phyloP scores from a whole-genome alignment of 805 yeast species.

The Saccharomyces mikatae region DNA sequence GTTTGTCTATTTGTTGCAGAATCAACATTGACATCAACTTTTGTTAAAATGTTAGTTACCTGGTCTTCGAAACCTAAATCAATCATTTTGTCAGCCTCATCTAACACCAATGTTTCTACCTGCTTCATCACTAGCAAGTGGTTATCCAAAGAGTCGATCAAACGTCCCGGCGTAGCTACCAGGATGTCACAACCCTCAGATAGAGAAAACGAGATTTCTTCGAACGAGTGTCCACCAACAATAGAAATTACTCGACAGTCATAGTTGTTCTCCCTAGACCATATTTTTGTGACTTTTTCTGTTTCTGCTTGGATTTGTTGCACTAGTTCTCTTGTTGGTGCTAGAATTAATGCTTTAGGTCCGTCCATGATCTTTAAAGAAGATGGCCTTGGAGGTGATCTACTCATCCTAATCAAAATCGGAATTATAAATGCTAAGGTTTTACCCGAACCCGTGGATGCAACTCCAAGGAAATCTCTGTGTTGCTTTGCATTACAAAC shows the following conservation, averaged over 20 bases:
- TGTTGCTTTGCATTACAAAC: slow-evolving; percentile 37
- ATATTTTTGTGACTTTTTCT: slow-evolving; percentile 37
- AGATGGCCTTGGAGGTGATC: slow-evolving; percentile 40
- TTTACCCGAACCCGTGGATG: slow-evolving; percentile 95
- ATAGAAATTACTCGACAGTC: slow-evolving; percentile 49
- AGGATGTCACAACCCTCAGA: slow-evolving; percentile 63
- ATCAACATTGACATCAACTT: slow-evolving; percentile 37
- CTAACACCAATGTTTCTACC: slow-evolving; percentile 67
- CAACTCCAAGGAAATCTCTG: slow-evolving; percentile 77
- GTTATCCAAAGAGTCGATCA: slow-evolving; percentile 70
- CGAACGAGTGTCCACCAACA: slow-evolving; percentile 87
- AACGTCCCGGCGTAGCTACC: slow-evolving; percentile 91
- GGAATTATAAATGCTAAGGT: slow-evolving; percentile 81
- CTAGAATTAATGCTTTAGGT: slow-evolving; percentile 66
- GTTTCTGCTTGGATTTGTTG: slow-evolving; percentile 73
- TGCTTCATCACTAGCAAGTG: slow-evolving; percentile 51
- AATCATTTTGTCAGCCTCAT: slow-evolving; percentile 94
- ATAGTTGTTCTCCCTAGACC: slow-evolving; percentile 24
- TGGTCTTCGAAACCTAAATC: slow-evolving; percentile 90
- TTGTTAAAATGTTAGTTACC: slow-evolving; percentile 49
- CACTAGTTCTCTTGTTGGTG: slow-evolving; percentile 92
- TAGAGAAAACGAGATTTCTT: slow-evolving; percentile 55
- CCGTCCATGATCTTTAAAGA: slow-evolving; percentile 45
- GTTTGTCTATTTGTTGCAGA: slow-evolving; percentile 39
- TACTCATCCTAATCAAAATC: slow-evolving; percentile 45